Percentiles rank a stretch among this genome's conserved stretches.
phyloP scores from a whole-genome alignment of 2,329 filamentous ascomycete genomes.

The Fusarium sp. region DNA sequence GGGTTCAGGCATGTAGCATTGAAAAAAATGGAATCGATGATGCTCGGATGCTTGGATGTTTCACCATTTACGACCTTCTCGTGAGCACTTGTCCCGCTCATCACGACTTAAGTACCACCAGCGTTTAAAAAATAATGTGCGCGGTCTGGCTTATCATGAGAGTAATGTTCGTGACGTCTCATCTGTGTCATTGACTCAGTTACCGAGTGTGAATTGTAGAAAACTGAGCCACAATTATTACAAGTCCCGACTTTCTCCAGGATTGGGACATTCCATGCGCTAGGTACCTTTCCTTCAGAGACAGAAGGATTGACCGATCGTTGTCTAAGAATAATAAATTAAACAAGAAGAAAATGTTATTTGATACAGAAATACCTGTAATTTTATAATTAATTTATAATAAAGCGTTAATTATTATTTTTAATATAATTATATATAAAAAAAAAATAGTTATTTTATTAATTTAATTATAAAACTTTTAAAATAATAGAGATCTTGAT shows the following conservation, averaged over 20 bases:
- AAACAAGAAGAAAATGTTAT: too few species aligned
- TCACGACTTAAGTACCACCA: slow-evolving; percentile 11
- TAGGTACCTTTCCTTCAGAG: too few species aligned
- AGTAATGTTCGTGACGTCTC: background rate
- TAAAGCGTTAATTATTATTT: too few species aligned
- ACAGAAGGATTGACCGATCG: too few species aligned
- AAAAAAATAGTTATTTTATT: too few species aligned
- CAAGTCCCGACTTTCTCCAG: background rate
- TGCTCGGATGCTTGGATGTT: slow-evolving; percentile 48
- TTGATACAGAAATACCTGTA: too few species aligned
- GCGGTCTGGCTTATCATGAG: slow-evolving; percentile 4
- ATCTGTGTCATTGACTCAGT: background rate
- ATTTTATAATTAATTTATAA: too few species aligned
- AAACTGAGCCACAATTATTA: background rate
- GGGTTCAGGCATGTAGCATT: slow-evolving; percentile 67
- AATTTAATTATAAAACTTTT: too few species aligned
- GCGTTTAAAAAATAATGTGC: slow-evolving; percentile 37
- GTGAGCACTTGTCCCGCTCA: slow-evolving; percentile 26
- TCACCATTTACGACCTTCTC: slow-evolving; percentile 35
- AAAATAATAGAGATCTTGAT: too few species aligned
- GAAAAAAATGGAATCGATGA: slow-evolving; percentile 65
- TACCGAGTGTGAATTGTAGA: background rate
- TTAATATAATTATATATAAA: too few species aligned
- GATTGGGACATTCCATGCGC: background rate
- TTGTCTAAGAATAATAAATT: too few species aligned